Conservation (phyloP, 768 basidiomycete species). For the Kockovaella imperatae region DNA sequence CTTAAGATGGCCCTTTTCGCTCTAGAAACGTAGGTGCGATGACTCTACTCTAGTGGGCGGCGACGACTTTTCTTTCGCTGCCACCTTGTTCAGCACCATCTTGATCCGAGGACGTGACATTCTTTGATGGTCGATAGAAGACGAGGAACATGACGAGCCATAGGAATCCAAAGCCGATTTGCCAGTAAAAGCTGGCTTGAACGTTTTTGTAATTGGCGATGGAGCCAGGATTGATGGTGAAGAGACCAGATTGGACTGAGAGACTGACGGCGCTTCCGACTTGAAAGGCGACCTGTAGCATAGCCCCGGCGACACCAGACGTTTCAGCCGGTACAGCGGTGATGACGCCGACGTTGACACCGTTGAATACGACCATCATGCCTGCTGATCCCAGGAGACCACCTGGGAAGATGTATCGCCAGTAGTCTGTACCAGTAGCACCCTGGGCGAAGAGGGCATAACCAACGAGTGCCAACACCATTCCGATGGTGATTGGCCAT, state of each 20-base stretch:
- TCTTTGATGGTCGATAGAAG: constrained; percentile 11
- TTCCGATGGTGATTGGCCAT: background rate
- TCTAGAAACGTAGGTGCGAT: background rate
- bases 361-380: background rate
- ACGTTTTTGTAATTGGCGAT: constrained; percentile 17
- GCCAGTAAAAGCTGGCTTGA: constrained; percentile 17
- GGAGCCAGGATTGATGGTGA: constrained; percentile 19
- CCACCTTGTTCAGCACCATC: background rate
- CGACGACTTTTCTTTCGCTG: constrained; percentile 1
- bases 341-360: constrained; percentile 19
- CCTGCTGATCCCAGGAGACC: background rate
- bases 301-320: constrained; percentile 32
- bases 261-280: constrained; percentile 20
- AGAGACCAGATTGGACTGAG: constrained; percentile 25
- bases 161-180: constrained; percentile 18
- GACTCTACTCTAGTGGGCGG: constrained; percentile 3
- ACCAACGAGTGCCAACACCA: constrained; percentile 51
- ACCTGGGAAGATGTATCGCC: constrained; percentile 16
- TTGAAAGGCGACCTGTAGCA: constrained; percentile 28
- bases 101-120: constrained; percentile 1
- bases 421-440: constrained; percentile 12
- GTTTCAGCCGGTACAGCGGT: constrained; percentile 21
- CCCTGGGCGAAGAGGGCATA: constrained; percentile 38
- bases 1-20: too few relatives aligned
- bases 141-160: constrained; percentile 17